Evolutionary conservation across 2,329 filamentous ascomycete species (phyloP).

Genomic region (Epichloe scottii): DNA sequence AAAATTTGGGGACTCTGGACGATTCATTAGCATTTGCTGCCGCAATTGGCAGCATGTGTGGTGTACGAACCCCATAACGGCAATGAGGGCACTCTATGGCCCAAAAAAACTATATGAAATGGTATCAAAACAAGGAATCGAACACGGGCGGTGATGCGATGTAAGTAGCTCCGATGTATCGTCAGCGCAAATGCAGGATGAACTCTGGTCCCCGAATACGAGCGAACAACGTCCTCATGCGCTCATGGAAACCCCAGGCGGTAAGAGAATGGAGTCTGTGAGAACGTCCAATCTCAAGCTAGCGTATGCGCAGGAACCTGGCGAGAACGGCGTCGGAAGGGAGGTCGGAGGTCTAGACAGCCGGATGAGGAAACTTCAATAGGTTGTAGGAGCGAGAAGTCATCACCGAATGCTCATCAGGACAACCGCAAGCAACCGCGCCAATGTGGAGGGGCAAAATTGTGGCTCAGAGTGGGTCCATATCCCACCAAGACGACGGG

Average conservation of each 20-base stretch:
- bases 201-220: neutral
- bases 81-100: neutral
- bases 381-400: neutral
- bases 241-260: neutral
- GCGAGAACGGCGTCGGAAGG: neutral
- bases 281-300: neutral
- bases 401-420: neutral
- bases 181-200: neutral
- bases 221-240: neutral
- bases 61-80: slow-evolving; percentile 18
- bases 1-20: slow-evolving; percentile 69
- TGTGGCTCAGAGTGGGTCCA: slow-evolving; percentile 16
- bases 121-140: neutral
- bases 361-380: neutral
- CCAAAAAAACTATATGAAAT: neutral
- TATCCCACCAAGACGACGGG: slow-evolving; percentile 26
- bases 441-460: neutral
- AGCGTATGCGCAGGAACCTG: neutral
- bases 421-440: neutral
- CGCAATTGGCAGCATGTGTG: neutral
- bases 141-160: too few species aligned
- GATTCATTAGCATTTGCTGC: neutral
- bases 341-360: slow-evolving; percentile 1
- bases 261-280: neutral
- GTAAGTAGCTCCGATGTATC: neutral